Evolutionary conservation across 2,329 filamentous ascomycete species (phyloP).

Genomic region (Dichotomopilus funicola): DNA sequence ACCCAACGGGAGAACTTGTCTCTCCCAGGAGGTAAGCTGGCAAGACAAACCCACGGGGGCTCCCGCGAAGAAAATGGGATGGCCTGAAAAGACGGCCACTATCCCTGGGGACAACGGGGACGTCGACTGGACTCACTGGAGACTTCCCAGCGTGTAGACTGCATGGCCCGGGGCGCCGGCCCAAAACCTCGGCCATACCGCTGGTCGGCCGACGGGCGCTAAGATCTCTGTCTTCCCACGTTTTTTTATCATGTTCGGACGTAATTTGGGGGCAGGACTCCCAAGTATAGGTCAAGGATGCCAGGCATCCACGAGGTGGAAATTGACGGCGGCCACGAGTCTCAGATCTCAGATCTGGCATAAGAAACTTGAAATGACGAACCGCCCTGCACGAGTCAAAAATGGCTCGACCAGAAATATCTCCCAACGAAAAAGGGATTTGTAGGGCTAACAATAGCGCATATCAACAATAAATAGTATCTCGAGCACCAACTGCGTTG

Average conservation of each 20-base stretch:
- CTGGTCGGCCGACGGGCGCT: slow-evolving; percentile 9
- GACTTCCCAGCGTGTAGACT: not conserved
- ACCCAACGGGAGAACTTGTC: too few relatives aligned
- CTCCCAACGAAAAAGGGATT: not conserved
- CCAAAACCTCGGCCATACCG: slow-evolving; percentile 1
- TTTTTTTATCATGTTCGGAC: too few relatives aligned
- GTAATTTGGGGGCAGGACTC: not conserved
- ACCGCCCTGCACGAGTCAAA: not conserved
- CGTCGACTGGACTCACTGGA: not conserved
- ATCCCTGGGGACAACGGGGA: too few relatives aligned
- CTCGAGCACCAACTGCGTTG: too few relatives aligned
- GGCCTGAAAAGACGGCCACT: not conserved
- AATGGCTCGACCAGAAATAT: not conserved
- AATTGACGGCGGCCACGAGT: not conserved
- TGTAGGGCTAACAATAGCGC: slow-evolving; percentile 6
- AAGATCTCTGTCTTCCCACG: too few relatives aligned
- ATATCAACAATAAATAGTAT: not conserved
- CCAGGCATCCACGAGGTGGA: not conserved
- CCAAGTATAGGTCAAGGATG: too few relatives aligned
- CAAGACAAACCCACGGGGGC: not conserved
- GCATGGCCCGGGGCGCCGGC: not conserved
- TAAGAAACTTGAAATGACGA: slow-evolving; percentile 6
- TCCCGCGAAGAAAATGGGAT: slow-evolving; percentile 3
- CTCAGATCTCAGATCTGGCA: slow-evolving; percentile 8
- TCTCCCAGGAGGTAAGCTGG: not conserved